phyloP scores from a whole-genome alignment of 1,139 yeast species.

The Yamadazyma songkhlaensis region DNA sequence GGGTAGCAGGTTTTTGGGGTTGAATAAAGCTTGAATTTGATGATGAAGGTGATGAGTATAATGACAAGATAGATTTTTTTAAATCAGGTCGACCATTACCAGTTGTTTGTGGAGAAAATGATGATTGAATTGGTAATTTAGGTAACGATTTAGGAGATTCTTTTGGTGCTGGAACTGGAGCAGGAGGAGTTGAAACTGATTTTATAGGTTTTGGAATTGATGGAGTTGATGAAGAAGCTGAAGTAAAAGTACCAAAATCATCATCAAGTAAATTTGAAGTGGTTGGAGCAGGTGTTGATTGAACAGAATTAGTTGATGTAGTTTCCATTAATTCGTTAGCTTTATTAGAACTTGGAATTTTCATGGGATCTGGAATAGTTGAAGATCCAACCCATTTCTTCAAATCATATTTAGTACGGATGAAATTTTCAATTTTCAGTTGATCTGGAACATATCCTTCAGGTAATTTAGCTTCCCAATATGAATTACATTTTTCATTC shows the following conservation, averaged over 20 bases:
- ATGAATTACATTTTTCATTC: constrained; percentile 68
- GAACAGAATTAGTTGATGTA: constrained; percentile 9
- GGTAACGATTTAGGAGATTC: constrained; percentile 9
- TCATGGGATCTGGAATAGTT: constrained; percentile 57
- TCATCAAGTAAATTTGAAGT: constrained; percentile 28
- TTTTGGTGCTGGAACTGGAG: not conserved
- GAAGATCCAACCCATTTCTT: constrained; percentile 73
- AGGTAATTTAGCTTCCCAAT: constrained; percentile 83
- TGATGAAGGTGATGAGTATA: constrained; percentile 71
- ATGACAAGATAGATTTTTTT: constrained; percentile 84
- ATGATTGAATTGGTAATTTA: constrained; percentile 12
- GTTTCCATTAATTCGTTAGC: not conserved
- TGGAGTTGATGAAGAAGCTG: constrained; percentile 19
- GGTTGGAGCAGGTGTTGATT: constrained; percentile 24
- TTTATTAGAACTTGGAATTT: constrained; percentile 1
- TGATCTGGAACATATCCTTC: constrained; percentile 74
- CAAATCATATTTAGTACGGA: constrained; percentile 85
- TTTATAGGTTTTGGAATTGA: constrained; percentile 8
- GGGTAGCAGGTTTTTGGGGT: constrained; percentile 15
- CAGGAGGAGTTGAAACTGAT: constrained; percentile 1
- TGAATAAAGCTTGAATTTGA: constrained; percentile 34
- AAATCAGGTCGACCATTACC: constrained; percentile 56
- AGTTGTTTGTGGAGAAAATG: constrained; percentile 30
- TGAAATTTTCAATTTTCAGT: constrained; percentile 82
- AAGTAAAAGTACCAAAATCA: constrained; percentile 42